Evolutionary conservation across 169 alveolate species (phyloP), one percentile per base, ranked within the genome.

Genomic region (Plasmodium sp.): DNA sequence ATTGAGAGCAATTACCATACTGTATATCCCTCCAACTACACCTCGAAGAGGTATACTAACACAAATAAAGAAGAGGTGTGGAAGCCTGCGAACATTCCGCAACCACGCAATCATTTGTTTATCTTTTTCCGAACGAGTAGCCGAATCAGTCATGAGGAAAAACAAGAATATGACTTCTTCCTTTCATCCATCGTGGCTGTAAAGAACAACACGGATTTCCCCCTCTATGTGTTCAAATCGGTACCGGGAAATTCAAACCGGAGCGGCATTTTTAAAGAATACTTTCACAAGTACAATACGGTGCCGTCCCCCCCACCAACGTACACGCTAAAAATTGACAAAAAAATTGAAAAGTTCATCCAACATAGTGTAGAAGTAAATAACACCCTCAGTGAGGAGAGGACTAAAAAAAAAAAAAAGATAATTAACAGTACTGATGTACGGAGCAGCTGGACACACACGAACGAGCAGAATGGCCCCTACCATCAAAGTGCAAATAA

Each of bases 291-390:
- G 27, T 90, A 90, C 74, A 90, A 90, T 16, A 90, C 48, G 6
- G 83, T 54, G n/a, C 94, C 94, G 10, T 80, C 94, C 43, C 94
- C 94, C 36, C 94, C 94, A 22, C 94, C 94, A 67, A 90, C 94
- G 18, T 90, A 90, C 54, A 90, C 94, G 34, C 45, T 90, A 34
- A 90, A 90, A 45, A 80, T 90, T 81, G 94, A 90, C 33, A 90
- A 90, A 39, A 90, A 90, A 71, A 67, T 90, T 1, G 94, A 90
- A 71, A 80, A 90, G 73, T 81, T 71, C 18, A 71, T 90, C 54
- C 84, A 90, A 81, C 75, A 51, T 75, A 85, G 27, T 12, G 67
- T 85, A 7, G 51, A 2, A n/a, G 33, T 2, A 10, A 43, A 80
- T 90, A 80, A 86, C 33, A 6, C 16, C 12, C 7, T 27, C 22